Evolutionary conservation across 1,139 yeast species (phyloP).

Genomic region (Pichia sp.): DNA sequence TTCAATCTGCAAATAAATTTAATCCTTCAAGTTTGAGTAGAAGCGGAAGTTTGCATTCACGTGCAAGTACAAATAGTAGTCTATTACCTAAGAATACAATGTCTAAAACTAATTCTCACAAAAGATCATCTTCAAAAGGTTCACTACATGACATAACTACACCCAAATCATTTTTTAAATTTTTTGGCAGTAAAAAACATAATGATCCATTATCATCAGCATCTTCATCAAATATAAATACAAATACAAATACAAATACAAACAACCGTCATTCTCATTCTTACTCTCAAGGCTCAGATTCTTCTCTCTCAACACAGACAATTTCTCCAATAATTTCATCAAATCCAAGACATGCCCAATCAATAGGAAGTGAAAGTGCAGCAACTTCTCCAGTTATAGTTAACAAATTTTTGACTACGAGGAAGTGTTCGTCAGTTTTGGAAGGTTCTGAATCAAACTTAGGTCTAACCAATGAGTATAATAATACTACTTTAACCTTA

Average conservation of each 20-base stretch:
- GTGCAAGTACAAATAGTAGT: constrained; percentile 22
- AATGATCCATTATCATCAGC: neutral
- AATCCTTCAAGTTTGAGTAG: constrained; percentile 3
- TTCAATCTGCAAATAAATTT: neutral
- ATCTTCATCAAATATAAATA: neutral
- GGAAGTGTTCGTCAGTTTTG: neutral
- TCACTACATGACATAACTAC: constrained; percentile 26
- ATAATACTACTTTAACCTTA: neutral
- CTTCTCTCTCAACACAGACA: constrained; percentile 1
- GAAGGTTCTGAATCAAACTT: constrained; percentile 1
- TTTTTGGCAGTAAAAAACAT: constrained; percentile 20
- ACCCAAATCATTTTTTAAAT: constrained; percentile 31
- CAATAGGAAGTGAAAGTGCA: neutral
- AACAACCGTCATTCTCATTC: constrained; percentile 8
- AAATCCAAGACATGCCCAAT: neutral
- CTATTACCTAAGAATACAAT: constrained; percentile 54
- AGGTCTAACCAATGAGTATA: neutral
- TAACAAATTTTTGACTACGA: neutral
- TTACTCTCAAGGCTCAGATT: constrained; percentile 8
- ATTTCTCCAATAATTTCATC: constrained; percentile 5
- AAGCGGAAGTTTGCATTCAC: constrained; percentile 6
- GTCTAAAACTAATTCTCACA: constrained; percentile 23
- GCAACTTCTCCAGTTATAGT: neutral
- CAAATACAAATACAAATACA: constrained; percentile 2
- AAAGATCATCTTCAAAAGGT: constrained; percentile 26